A percentile compares a stretch with the other conserved stretches of the same genome.
phyloP scores from a whole-genome alignment of 116 monocot species.

The Papilionanthe hybrid region DNA sequence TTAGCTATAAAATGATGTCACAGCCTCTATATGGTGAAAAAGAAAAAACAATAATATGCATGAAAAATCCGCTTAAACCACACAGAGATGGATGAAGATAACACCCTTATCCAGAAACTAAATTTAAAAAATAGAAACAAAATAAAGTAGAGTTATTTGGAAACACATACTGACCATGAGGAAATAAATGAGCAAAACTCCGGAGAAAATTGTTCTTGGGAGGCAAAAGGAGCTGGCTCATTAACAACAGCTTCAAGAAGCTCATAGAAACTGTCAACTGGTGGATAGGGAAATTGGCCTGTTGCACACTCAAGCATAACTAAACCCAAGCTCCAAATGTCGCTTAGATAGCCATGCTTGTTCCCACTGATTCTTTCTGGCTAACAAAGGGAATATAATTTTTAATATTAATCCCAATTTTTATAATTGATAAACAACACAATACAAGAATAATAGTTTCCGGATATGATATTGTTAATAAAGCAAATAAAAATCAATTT shows the following conservation, averaged over 20 bases:
- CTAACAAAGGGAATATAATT: slow-evolving; percentile 23
- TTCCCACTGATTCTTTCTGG: slow-evolving; percentile 68
- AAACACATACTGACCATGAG: slow-evolving; percentile 49
- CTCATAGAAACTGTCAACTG: slow-evolving; percentile 55
- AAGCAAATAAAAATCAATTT: background rate
- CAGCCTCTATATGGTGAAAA: too few relatives aligned
- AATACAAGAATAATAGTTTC: background rate
- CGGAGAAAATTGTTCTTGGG: slow-evolving; percentile 62
- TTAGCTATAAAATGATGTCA: too few relatives aligned
- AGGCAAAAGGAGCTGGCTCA: slow-evolving; percentile 58
- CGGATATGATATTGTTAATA: background rate
- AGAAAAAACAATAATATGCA: too few relatives aligned
- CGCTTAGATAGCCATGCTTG: slow-evolving; percentile 59
- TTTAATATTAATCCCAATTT: background rate
- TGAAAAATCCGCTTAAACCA: too few relatives aligned
- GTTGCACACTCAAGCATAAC: slow-evolving; percentile 75
- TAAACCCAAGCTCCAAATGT: slow-evolving; percentile 93
- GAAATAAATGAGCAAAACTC: slow-evolving; percentile 94
- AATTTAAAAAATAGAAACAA: slow-evolving; percentile 1
- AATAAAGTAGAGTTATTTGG: too few relatives aligned
- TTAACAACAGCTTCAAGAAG: slow-evolving; percentile 78
- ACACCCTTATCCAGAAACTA: background rate
- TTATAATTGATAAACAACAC: background rate
- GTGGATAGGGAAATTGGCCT: slow-evolving; percentile 75
- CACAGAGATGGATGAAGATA: background rate